These are phyloP conservation scores for Crucibulum parvulum DNA, from an alignment of 1,284 basidiomycete genomes.

Conservation along the genomic window DNA sequence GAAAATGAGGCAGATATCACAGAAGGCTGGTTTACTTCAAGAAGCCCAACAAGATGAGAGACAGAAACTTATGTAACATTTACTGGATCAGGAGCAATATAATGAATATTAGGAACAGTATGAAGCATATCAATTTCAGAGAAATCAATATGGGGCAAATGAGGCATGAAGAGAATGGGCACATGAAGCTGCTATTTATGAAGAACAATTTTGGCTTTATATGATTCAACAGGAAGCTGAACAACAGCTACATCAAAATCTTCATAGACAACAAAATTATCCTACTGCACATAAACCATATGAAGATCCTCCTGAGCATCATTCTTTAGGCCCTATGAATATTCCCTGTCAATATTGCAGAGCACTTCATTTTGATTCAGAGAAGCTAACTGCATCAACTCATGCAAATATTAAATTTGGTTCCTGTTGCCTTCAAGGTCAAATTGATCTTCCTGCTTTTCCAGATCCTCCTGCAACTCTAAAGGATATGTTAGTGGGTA, in stretches of 20 bases:
- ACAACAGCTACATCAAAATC: neutral
- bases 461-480: constrained; percentile 8
- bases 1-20: no score
- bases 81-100: neutral
- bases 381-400: constrained; percentile 1
- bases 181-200: no score
- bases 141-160: neutral
- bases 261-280: neutral
- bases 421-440: constrained; percentile 9
- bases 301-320: neutral
- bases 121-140: neutral
- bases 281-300: constrained; percentile 3
- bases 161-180: neutral
- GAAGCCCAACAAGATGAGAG: no score
- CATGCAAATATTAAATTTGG: neutral
- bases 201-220: neutral
- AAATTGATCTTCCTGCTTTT: constrained; percentile 1
- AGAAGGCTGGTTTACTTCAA: no score
- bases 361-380: constrained; percentile 9
- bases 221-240: neutral
- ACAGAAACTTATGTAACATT: neutral
- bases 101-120: neutral
- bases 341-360: constrained; percentile 4
- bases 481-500: constrained; percentile 17
- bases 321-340: constrained; percentile 10